Conservation (phyloP, 805 yeast genomes). For the Yarrowia yakushimensis region DNA sequence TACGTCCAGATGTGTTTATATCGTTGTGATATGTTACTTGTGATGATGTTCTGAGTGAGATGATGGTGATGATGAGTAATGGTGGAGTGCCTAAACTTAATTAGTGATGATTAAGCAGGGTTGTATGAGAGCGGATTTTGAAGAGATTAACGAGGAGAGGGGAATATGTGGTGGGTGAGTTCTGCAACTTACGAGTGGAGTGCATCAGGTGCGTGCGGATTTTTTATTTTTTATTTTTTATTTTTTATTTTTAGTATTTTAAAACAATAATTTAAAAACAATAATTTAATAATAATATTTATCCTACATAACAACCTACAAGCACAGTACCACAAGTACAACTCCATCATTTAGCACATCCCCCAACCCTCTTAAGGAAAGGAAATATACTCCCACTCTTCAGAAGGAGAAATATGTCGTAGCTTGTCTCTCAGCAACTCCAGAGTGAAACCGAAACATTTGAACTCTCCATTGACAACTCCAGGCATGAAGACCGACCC, state of each 20-base stretch:
- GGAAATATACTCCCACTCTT: neutral
- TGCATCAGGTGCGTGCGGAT: no score
- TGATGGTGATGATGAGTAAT: neutral
- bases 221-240: no score
- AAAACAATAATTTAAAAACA: no score
- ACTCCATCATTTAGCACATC: no score
- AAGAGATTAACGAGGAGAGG: no score
- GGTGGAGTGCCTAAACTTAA: neutral
- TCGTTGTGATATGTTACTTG: neutral
- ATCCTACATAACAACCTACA: no score
- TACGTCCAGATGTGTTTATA: neutral
- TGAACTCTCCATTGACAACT: neutral
- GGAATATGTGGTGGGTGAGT: no score
- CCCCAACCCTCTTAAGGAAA: neutral
- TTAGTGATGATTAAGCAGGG: neutral
- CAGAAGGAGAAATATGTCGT: neutral
- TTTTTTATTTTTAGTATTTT: no score
- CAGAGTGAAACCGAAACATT: neutral
- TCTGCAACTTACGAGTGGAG: no score
- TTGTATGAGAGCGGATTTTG: no score
- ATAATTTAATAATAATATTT: no score
- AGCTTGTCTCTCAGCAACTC: neutral
- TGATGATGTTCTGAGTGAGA: neutral
- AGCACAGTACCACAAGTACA: no score
- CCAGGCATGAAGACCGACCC: neutral